Evolutionary conservation across 2,329 filamentous ascomycete genomes (phyloP).

Genomic region (Pestalotiopsis sp.): DNA sequence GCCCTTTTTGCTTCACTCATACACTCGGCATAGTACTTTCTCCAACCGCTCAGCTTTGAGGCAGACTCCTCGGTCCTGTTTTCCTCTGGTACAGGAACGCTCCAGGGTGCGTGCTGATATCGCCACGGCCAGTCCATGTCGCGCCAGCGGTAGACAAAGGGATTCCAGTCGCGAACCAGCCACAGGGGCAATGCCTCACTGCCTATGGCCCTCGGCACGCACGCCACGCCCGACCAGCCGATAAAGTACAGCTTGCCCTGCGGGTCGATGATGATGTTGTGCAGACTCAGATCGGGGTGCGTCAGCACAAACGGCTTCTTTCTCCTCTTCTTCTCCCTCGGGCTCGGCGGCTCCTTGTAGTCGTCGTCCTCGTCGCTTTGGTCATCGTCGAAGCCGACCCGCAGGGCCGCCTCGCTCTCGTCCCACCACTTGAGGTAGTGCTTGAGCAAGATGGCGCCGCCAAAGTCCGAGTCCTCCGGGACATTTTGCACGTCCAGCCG

Average conservation of each 20-base stretch:
- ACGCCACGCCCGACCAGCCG: slow-evolving; percentile 27
- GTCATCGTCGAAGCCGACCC: neutral
- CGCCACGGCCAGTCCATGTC: neutral
- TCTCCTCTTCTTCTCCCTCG: too few relatives aligned
- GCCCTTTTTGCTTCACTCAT: slow-evolving; percentile 18
- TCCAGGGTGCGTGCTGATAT: slow-evolving; percentile 10
- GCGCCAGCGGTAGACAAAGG: slow-evolving; percentile 25
- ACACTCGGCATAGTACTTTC: slow-evolving; percentile 22
- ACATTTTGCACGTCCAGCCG: slow-evolving; percentile 21
- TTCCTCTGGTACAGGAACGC: neutral
- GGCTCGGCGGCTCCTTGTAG: neutral
- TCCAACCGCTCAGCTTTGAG: slow-evolving; percentile 24
- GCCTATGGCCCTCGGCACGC: slow-evolving; percentile 24
- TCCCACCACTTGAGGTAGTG: slow-evolving; percentile 21
- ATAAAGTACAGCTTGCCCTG: slow-evolving; percentile 24
- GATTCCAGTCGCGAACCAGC: slow-evolving; percentile 29
- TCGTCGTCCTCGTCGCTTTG: slow-evolving; percentile 1
- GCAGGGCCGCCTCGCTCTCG: slow-evolving; percentile 18
- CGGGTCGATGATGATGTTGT: slow-evolving; percentile 25
- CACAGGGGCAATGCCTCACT: slow-evolving; percentile 27
- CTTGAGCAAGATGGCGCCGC: slow-evolving; percentile 23
- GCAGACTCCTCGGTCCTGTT: slow-evolving; percentile 15
- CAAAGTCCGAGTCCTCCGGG: slow-evolving; percentile 15
- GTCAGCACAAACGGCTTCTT: slow-evolving; percentile 25
- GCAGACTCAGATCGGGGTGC: slow-evolving; percentile 26